Evolutionary conservation across 2,329 filamentous ascomycete species (phyloP).

Genomic region (Bertia moriformis): DNA sequence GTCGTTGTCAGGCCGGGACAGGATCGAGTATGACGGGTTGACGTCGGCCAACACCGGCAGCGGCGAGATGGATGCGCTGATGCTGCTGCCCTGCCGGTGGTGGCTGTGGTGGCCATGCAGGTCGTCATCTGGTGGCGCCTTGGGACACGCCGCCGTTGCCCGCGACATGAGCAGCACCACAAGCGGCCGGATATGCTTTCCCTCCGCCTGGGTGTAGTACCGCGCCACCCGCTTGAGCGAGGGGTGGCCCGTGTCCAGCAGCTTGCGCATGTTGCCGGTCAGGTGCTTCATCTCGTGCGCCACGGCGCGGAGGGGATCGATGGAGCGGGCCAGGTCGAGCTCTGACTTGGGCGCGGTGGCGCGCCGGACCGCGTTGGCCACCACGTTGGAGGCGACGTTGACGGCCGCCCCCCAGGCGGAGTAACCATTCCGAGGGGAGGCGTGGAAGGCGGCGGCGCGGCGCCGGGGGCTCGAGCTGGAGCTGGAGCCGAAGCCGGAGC

Average conservation of each 20-base stretch:
- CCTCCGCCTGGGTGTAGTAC: constrained; percentile 93
- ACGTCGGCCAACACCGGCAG: constrained; percentile 57
- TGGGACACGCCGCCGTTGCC: constrained; percentile 66
- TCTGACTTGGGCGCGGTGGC: constrained; percentile 28
- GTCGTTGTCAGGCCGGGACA: constrained; percentile 19
- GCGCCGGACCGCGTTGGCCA: constrained; percentile 44
- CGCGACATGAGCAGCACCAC: constrained; percentile 93
- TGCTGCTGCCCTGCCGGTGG: constrained; percentile 14
- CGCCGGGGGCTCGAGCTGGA: too few relatives aligned
- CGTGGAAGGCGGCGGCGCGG: constrained; percentile 15
- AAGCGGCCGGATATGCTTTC: constrained; percentile 88
- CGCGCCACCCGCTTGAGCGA: constrained; percentile 89
- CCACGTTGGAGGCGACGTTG: constrained; percentile 56
- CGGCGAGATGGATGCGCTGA: constrained; percentile 47
- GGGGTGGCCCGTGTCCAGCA: constrained; percentile 88
- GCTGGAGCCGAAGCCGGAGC: too few relatives aligned
- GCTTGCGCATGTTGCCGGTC: constrained; percentile 80
- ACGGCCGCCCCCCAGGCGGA: constrained; percentile 69
- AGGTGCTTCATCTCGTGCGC: constrained; percentile 90
- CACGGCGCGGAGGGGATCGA: constrained; percentile 79
- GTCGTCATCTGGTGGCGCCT: constrained; percentile 24
- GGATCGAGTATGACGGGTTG: constrained; percentile 41
- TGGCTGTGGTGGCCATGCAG: constrained; percentile 8
- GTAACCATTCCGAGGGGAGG: constrained; percentile 28
- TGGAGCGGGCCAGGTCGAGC: constrained; percentile 22